Evolutionary conservation across 768 basidiomycete species (phyloP), one percentile per base, ranked within the genome.

Genomic region (Glaciozyma martinii): DNA sequence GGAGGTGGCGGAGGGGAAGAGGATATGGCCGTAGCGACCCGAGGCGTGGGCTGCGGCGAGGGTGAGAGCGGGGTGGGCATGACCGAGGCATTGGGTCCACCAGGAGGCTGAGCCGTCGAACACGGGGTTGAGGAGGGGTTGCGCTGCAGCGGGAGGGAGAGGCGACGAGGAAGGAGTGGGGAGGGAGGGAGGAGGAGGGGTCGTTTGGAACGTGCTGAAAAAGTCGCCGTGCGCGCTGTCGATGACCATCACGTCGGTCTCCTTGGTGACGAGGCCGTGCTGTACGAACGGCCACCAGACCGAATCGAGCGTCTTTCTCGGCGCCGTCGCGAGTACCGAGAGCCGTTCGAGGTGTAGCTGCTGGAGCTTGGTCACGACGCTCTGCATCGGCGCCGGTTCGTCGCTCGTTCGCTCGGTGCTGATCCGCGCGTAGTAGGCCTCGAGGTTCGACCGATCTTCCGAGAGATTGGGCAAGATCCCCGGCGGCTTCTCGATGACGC

Each of bases 221-320:
- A 86, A 86, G 77, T 97, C 94, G 2, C 82, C 83, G 67, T 82
- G 80, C 0, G 93, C 94, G 68, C 90, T 93, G 75, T 97, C 91
- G 71, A 97, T 89, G 63, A 93, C 86, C 55, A 85, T 89, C 37
- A 97, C 86, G 71, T 92, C 86, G 49, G 83, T 75, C 60, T 85
- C 83, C 56, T 80, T 78, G 66, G 83, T 81, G 54, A 90, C 80
- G 23, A 85, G 79, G 0, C 83, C 84, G 68, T 98, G 94, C 74
- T 98, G 94, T 2, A 91, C 90, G 74, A 98, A 98, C 0, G 94
- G 94, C 90, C 92, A 98, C 94, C 94, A 98, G 53, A 95, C 80
- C 3, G 81, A 80, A 60, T 90, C 81, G 52, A 88, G 78, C 1
- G 91, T 86, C 44, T 92, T 82, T 15, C 79, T 78, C 5, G 90